Evolutionary conservation across 306 rosid species (phyloP).

Genomic region (Trifolium repens): DNA sequence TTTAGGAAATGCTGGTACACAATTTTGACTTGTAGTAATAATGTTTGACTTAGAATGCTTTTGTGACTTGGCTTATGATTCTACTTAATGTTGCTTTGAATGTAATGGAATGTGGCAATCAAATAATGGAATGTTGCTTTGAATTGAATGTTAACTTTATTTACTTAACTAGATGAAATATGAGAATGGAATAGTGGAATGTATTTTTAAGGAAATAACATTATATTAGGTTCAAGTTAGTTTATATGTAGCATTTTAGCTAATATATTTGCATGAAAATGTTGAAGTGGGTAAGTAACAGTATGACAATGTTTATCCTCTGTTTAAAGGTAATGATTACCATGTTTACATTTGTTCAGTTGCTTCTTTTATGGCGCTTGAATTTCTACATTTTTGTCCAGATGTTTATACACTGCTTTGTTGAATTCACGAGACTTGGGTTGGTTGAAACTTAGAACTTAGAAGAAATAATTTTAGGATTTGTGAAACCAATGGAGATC

Average conservation of each 20-base stretch:
- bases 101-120: background rate
- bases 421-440: constrained; percentile 9
- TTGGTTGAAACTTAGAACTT: background rate
- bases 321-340: background rate
- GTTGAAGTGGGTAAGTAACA: background rate
- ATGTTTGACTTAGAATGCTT: constrained; percentile 12
- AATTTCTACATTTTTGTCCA: background rate
- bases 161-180: background rate
- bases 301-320: background rate
- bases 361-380: constrained; percentile 18
- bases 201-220: background rate
- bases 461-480: constrained; percentile 16
- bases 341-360: constrained; percentile 1
- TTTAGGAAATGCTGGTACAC: background rate
- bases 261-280: background rate
- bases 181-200: constrained; percentile 2
- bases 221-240: constrained; percentile 1
- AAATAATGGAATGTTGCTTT: constrained; percentile 7
- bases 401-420: background rate
- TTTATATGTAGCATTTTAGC: constrained; percentile 3
- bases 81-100: background rate
- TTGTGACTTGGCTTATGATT: constrained; percentile 2
- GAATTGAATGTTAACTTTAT: background rate
- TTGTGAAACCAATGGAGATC: constrained; percentile 1
- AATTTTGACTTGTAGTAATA: background rate